Conservation (phyloP, 495 filamentous ascomycete genomes). For the Aspergillus affinis region DNA sequence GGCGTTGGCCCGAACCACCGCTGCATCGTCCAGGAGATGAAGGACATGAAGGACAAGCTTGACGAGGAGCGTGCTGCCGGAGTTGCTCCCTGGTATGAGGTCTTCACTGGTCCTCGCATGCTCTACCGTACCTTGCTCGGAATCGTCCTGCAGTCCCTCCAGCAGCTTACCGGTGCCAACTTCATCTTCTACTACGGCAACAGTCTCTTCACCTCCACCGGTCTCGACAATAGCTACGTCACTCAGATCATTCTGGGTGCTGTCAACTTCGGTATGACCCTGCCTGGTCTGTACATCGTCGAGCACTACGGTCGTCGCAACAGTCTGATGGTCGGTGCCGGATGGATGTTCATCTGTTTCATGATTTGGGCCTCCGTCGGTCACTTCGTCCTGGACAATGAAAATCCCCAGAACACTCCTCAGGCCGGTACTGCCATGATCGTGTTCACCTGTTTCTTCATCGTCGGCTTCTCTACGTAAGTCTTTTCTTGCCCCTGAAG, state of each 20-base stretch:
- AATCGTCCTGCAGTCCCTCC: constrained; percentile 67
- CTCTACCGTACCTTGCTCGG: constrained; percentile 69
- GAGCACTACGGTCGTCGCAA: constrained; percentile 69
- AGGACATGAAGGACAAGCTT: constrained; percentile 63
- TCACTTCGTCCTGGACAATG: constrained; percentile 55
- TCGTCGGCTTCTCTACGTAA: constrained; percentile 58
- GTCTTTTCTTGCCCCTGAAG: no score
- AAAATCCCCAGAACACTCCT: constrained; percentile 49
- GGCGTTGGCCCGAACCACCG: constrained; percentile 64
- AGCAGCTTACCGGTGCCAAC: constrained; percentile 73
- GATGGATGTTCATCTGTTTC: constrained; percentile 72
- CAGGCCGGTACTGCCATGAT: constrained; percentile 71
- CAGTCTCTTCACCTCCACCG: constrained; percentile 67
- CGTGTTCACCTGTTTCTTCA: constrained; percentile 73
- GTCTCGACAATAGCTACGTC: constrained; percentile 65
- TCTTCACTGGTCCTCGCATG: constrained; percentile 72
- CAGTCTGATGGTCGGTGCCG: constrained; percentile 62
- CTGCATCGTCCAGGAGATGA: constrained; percentile 66
- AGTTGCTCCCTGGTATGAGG: constrained; percentile 58
- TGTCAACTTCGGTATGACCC: constrained; percentile 72
- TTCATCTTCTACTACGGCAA: constrained; percentile 86
- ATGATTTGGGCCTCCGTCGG: constrained; percentile 74
- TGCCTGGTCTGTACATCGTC: constrained; percentile 72
- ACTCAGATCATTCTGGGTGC: constrained; percentile 73
- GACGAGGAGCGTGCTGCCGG: constrained; percentile 57